Conservation (phyloP, 768 basidiomycete species). For the Scleroderma bovista region DNA sequence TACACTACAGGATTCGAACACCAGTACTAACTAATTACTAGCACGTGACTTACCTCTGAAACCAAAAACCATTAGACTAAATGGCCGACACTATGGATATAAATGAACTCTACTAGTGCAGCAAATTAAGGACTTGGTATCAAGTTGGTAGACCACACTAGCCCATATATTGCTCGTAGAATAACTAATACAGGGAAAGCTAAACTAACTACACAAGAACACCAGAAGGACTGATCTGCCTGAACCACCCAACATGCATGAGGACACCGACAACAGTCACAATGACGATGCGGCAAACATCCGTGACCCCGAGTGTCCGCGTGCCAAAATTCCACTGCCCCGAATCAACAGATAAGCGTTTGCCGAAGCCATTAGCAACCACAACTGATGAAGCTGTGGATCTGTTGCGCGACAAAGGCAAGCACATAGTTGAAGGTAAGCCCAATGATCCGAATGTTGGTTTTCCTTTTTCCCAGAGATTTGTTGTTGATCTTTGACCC, state of each 20-base stretch:
- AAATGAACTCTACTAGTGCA: no score
- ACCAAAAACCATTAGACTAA: no score
- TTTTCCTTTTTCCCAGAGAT: conserved; percentile 50
- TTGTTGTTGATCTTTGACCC: conserved; percentile 22
- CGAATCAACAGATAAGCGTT: conserved; percentile 30
- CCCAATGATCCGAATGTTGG: conserved; percentile 57
- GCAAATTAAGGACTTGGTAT: no score
- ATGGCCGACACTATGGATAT: no score
- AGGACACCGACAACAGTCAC: conserved; percentile 41
- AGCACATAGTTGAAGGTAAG: conserved; percentile 48
- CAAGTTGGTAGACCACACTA: no score
- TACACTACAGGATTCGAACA: no score
- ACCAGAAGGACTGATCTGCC: no score
- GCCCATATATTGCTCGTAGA: no score
- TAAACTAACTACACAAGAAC: no score
- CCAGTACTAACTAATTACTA: no score
- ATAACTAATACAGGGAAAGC: no score
- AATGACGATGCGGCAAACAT: conserved; percentile 41
- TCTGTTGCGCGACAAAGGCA: conserved; percentile 33
- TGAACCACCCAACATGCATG: conserved; percentile 35
- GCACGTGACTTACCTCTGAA: no score
- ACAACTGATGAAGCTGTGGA: conserved; percentile 34
- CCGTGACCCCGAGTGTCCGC: conserved; percentile 33
- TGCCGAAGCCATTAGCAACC: not conserved
- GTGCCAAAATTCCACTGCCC: conserved; percentile 26